A percentile compares a stretch with the other conserved stretches of the same genome.
Conservation (phyloP, 306 rosid species). For the Ziziphus jujuba region DNA sequence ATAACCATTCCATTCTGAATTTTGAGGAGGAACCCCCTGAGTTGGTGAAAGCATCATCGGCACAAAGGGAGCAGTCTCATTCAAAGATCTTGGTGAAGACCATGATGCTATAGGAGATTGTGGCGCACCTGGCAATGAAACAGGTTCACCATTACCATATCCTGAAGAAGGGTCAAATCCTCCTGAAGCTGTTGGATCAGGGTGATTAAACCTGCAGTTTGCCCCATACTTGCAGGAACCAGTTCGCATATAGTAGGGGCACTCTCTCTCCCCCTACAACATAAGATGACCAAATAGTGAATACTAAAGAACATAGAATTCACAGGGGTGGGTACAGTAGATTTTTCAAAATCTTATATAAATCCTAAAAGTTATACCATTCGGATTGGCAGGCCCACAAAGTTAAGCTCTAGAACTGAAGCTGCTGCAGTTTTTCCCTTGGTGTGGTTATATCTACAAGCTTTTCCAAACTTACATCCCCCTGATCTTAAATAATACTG, state of each 20-base stretch:
- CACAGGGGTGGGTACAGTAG: not conserved
- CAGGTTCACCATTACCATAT: conserved; percentile 54
- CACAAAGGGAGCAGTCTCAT: conserved; percentile 59
- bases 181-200: conserved; percentile 78
- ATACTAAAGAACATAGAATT: not conserved
- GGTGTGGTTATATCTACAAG: conserved; percentile 81
- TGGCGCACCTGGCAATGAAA: conserved; percentile 51
- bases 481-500: conserved; percentile 86
- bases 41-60: conserved; percentile 65
- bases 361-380: conserved; percentile 41
- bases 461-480: conserved; percentile 83
- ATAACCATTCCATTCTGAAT: conserved; percentile 78
- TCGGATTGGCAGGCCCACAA: conserved; percentile 91
- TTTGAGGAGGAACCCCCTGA: conserved; percentile 55
- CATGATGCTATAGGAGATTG: conserved; percentile 55
- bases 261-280: conserved; percentile 79
- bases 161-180: conserved; percentile 58
- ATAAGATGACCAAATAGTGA: conserved; percentile 10
- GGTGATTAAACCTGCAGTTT: conserved; percentile 93
- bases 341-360: not conserved
- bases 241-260: conserved; percentile 90
- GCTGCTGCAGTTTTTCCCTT: conserved; percentile 37
- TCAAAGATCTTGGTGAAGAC: conserved; percentile 65
- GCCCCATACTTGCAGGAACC: conserved; percentile 94
- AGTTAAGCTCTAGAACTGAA: conserved; percentile 60